phyloP scores from a whole-genome alignment of 345 rosid genomes.

The Eucalyptus paniculata region DNA sequence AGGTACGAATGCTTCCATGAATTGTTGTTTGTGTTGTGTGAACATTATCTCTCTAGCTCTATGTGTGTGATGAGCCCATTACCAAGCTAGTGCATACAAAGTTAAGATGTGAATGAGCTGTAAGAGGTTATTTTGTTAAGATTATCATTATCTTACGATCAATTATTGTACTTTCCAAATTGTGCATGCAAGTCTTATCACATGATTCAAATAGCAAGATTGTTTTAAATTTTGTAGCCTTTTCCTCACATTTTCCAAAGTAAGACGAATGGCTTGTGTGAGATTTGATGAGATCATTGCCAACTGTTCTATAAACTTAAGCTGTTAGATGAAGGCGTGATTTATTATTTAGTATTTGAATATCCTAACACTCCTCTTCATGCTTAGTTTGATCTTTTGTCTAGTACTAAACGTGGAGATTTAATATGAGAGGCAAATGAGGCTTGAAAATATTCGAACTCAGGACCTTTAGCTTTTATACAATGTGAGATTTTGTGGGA shows the following conservation, averaged over 20 bases:
- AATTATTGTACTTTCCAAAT: background rate
- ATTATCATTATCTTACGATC: background rate
- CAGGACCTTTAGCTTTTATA: too few relatives aligned
- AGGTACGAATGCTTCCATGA: constrained; percentile 23
- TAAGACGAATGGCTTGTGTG: background rate
- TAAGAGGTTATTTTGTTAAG: background rate
- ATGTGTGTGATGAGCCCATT: background rate
- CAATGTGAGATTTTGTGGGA: too few relatives aligned
- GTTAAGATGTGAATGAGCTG: background rate
- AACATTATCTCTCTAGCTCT: background rate
- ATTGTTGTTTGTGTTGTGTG: background rate
- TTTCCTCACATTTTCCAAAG: background rate
- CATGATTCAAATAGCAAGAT: background rate
- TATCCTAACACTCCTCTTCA: too few relatives aligned
- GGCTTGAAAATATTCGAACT: too few relatives aligned
- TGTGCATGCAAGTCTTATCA: background rate
- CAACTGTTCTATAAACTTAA: too few relatives aligned
- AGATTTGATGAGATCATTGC: too few relatives aligned
- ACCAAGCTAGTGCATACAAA: background rate
- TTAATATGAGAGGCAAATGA: too few relatives aligned
- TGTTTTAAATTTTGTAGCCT: background rate
- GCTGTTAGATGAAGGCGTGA: too few relatives aligned
- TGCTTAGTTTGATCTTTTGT: too few relatives aligned
- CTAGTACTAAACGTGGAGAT: too few relatives aligned
- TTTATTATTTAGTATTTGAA: too few relatives aligned